A percentile compares a stretch with the other conserved stretches of the same genome.
Evolutionary conservation across 352 stramenopile genomes (phyloP).

Genomic region (Pythium dissotocum): DNA sequence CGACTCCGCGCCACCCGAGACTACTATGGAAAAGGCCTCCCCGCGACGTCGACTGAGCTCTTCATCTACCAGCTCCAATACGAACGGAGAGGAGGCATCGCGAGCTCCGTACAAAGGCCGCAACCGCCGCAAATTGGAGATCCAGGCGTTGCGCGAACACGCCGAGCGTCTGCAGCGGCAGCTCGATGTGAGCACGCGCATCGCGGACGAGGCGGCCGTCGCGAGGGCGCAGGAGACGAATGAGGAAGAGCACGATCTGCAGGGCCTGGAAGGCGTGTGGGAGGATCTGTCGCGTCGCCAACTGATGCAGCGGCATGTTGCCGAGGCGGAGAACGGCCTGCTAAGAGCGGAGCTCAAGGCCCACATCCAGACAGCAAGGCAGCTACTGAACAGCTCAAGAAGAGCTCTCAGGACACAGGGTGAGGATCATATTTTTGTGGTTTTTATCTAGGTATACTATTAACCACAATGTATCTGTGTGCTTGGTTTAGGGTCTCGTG

Average conservation of each 20-base stretch:
- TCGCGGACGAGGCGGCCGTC: not conserved
- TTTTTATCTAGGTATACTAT: too few relatives aligned
- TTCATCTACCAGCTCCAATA: not conserved
- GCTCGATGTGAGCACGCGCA: not conserved
- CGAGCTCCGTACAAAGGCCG: slow-evolving; percentile 8
- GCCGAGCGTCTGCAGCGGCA: not conserved
- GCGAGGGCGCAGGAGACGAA: not conserved
- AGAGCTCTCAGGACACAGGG: not conserved
- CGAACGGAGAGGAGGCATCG: not conserved
- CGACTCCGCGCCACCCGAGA: not conserved
- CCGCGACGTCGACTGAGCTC: not conserved
- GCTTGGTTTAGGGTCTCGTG: not conserved
- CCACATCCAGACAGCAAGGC: slow-evolving; percentile 9
- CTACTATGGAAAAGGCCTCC: not conserved
- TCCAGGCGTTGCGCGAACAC: slow-evolving; percentile 14
- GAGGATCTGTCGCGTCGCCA: slow-evolving; percentile 1
- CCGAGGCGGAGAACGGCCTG: not conserved
- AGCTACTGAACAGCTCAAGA: not conserved
- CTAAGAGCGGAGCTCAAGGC: slow-evolving; percentile 2
- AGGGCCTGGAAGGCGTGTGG: slow-evolving; percentile 1
- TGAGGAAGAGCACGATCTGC: not conserved
- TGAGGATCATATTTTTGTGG: not conserved
- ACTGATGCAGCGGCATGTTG: not conserved
- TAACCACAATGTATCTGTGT: not conserved
- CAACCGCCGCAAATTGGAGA: slow-evolving; percentile 20